Base-by-base conservation (phyloP, 768 basidiomycete genomes). In the Amanita polypyramis region DNA sequence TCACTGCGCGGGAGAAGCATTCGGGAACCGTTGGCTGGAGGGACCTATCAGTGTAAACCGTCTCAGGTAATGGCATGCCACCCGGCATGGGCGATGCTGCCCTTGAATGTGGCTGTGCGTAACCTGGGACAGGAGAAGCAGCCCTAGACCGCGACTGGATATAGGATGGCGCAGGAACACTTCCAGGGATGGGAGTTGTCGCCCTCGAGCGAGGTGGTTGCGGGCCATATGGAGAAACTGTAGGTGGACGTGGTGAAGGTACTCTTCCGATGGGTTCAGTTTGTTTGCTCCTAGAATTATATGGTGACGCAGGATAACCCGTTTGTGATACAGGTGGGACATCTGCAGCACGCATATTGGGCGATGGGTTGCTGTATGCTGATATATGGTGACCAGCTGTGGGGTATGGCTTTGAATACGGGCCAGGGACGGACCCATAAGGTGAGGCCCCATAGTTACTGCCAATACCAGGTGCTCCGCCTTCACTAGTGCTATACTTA, bases 1-100 rank as follows among this genome's bases (percentile, higher is more conserved):
- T 87, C 36, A 83, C 73, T 12, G 82, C 80, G 38, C 87, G 81
- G 10, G 73, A 75, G 66, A 89, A 89, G 42, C 80, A 82, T 54
- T 85, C 83, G 0, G 86, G 86, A 1, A 78, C 70, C 39, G 73
- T 63, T 14, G 81, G 65, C 48, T 80, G 76, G 17, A 21, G 69
- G 59, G n/a, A 56, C 65, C 39, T 63, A 60, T 15, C 58, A 27
- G 4, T 7, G 54, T 41, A 65, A 60, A 23, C 59, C 44, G 23
- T 52, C 27, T 47, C 37, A 27, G 53, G 50, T 34, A 52, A 60
- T 10, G 52, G 52, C 44, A 39, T 55, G 32, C 38, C 52, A 50
- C 73, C 72, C 17, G 74, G 76, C 60, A 74, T 75, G 8, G 81
- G 79, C 17, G 76, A 76, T 21, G 75, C 61, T 2, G 75, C 73